Evolutionary conservation across 768 basidiomycete genomes (phyloP).

Genomic region (Leccinum incarnatum): DNA sequence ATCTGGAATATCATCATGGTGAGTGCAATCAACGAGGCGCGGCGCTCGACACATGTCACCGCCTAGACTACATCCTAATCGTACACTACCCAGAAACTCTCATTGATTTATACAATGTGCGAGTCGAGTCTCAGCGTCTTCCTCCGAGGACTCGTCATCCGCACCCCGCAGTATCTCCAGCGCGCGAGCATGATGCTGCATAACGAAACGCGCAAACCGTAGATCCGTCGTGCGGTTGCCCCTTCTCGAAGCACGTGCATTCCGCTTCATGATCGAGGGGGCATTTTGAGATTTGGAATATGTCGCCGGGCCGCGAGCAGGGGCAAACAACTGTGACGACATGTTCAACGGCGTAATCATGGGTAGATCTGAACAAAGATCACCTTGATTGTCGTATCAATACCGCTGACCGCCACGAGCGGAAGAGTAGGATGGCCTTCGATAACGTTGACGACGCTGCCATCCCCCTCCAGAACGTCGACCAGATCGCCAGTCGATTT

Average conservation of each 20-base stretch:
- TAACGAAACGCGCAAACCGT: constrained; percentile 31
- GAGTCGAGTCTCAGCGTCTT: constrained; percentile 27
- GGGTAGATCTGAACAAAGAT: constrained; percentile 10
- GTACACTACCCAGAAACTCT: constrained; percentile 5
- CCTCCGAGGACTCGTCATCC: constrained; percentile 19
- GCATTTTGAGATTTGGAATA: constrained; percentile 58
- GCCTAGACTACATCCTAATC: neutral
- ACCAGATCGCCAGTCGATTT: constrained; percentile 62
- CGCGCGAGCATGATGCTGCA: constrained; percentile 30
- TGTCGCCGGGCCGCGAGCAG: constrained; percentile 41
- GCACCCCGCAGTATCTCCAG: constrained; percentile 20
- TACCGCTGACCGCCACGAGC: constrained; percentile 82
- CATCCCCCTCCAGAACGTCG: constrained; percentile 84
- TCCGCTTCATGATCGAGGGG: constrained; percentile 54
- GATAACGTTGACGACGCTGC: constrained; percentile 78
- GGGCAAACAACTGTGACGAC: constrained; percentile 59
- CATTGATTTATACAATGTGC: constrained; percentile 31
- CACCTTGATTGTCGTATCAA: constrained; percentile 84
- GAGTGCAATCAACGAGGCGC: constrained; percentile 6
- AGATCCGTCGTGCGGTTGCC: constrained; percentile 20
- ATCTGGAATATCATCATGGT: neutral
- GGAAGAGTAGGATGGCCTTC: constrained; percentile 80
- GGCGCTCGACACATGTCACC: constrained; percentile 3
- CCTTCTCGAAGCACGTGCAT: constrained; percentile 38
- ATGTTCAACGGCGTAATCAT: neutral